Percentiles rank a stretch among this genome's conserved stretches.
Evolutionary conservation across 2,329 filamentous ascomycete genomes (phyloP).

Genomic region (Pestalotiopsis sp.): DNA sequence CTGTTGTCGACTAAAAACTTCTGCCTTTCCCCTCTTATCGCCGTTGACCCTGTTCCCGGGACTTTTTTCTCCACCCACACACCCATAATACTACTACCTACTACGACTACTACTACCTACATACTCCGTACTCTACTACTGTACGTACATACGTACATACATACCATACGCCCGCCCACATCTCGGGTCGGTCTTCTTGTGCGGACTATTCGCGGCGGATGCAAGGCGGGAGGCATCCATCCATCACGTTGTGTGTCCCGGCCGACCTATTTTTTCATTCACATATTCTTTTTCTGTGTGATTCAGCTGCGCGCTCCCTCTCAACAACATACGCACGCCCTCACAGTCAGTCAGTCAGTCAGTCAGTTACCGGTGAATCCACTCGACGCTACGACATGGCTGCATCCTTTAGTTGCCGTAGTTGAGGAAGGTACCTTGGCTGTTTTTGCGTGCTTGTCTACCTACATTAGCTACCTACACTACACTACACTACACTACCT

Average conservation of each 20-base stretch:
- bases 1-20: neutral
- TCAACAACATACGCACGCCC: neutral
- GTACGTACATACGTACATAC: neutral
- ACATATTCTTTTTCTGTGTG: neutral
- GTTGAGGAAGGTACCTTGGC: neutral
- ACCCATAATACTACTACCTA: neutral
- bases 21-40: neutral
- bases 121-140: neutral
- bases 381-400: neutral
- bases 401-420: neutral
- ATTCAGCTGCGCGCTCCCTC: neutral
- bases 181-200: neutral
- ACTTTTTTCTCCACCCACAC: neutral
- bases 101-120: no score
- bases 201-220: neutral
- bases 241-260: neutral
- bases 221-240: neutral
- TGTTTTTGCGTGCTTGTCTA: neutral
- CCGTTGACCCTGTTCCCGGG: neutral
- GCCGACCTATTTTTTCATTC: neutral
- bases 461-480: neutral
- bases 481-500: neutral
- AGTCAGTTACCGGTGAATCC: neutral
- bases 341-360: neutral
- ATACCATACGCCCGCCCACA: neutral